These are phyloP conservation scores for Penicillium simplicissimum DNA, from an alignment of 495 filamentous ascomycete species.

Conservation along the genomic window DNA sequence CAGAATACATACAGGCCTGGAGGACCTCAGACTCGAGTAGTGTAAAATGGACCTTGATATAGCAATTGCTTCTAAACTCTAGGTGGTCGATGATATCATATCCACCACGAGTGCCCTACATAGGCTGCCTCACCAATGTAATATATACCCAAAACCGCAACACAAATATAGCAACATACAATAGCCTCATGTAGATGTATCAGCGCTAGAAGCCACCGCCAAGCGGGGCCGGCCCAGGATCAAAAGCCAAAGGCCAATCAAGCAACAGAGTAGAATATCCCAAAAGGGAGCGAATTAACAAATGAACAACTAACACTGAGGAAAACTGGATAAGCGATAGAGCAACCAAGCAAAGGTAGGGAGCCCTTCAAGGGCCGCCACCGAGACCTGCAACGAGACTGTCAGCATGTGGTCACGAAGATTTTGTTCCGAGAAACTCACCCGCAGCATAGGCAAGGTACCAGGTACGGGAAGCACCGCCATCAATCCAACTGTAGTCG, in stretches of 20 bases:
- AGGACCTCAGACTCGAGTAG: background rate
- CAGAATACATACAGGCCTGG: too few relatives aligned
- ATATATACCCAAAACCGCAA: conserved; percentile 14
- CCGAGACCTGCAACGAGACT: conserved; percentile 14
- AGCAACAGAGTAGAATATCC: background rate
- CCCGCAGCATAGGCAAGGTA: conserved; percentile 81
- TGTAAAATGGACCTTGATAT: background rate
- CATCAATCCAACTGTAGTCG: conserved; percentile 73
- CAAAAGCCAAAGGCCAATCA: background rate
- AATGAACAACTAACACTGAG: background rate
- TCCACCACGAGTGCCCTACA: background rate
- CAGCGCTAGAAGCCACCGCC: background rate
- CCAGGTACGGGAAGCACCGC: conserved; percentile 85
- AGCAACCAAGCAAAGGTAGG: background rate
- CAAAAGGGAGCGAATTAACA: background rate
- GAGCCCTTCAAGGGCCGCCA: conserved; percentile 14
- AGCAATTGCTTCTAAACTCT: background rate
- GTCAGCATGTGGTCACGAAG: background rate
- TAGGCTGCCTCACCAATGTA: background rate
- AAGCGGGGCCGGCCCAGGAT: background rate
- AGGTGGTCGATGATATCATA: background rate
- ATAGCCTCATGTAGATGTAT: conserved; percentile 2
- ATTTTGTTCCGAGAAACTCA: conserved; percentile 26
- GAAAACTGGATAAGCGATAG: background rate
- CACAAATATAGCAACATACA: conserved; percentile 12